These are phyloP conservation scores for Vaccinium myrtillus DNA, from an alignment of 148 eudicot genomes.

Conservation along the genomic window DNA sequence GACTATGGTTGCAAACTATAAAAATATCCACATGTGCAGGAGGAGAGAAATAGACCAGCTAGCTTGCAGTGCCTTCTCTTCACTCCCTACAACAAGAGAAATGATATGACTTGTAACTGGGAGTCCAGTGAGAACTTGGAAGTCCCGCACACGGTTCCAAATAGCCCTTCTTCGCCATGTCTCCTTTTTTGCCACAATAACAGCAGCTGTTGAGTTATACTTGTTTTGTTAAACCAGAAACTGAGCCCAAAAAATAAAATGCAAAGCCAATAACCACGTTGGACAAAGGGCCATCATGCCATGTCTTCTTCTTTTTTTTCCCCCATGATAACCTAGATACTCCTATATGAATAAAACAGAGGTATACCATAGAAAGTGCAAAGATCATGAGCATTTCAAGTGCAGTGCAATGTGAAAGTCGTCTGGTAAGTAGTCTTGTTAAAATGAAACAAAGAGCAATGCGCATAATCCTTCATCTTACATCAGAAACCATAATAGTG, in stretches of 20 bases:
- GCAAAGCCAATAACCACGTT: neutral
- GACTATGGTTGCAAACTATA: neutral
- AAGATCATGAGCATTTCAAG: conserved; percentile 1
- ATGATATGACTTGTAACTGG: conserved; percentile 79
- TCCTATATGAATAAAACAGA: neutral
- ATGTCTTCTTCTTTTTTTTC: neutral
- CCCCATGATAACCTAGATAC: neutral
- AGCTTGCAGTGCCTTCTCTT: conserved; percentile 76
- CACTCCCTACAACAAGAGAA: conserved; percentile 83
- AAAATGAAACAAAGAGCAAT: neutral
- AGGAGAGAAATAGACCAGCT: conserved; percentile 54
- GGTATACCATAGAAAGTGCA: neutral
- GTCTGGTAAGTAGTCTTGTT: neutral
- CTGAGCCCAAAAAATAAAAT: neutral
- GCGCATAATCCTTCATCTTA: neutral
- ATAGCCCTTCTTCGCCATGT: conserved; percentile 80
- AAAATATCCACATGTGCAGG: neutral
- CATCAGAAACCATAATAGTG: neutral
- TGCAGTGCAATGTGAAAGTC: neutral
- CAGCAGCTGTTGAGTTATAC: conserved; percentile 65
- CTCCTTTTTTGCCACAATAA: conserved; percentile 74
- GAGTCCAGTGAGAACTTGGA: conserved; percentile 71
- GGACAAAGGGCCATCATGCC: neutral
- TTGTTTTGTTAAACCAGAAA: conserved; percentile 21
- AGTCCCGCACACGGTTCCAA: conserved; percentile 77